Base-by-base conservation (phyloP, 2,329 filamentous ascomycete genomes). In the Myriosclerotinia curreyana region DNA sequence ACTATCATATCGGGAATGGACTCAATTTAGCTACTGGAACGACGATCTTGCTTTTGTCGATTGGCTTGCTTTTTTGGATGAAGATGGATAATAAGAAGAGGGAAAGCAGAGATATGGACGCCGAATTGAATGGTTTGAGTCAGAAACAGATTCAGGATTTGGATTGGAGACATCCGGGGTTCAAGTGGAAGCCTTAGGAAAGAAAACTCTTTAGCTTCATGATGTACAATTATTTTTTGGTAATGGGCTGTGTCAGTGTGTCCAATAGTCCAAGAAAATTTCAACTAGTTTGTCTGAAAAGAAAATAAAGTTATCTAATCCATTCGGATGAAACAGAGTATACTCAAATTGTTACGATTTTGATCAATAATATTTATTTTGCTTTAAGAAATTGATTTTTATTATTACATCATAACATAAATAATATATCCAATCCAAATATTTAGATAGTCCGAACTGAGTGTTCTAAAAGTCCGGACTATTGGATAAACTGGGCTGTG, bases 1-100 rank as follows among this genome's bases (percentile, higher is more conserved):
- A 90, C 65, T 92, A 86, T 70, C 85, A 79, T 66, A 89, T 90
- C 64, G 88, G 88, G 1, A 91, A 91, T 71, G 88, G 88, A 0
- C 74, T 91, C 44, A 91, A 91, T 72, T 71, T 90, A 51, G 88
- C 83, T 0, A 86, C 84, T 0, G 79, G 80, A n/a, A 79, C 78
- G n/a, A 76, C 77, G 1, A 84, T 84, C 1, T 72, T 90, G 15
- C 62, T 90, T 1, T 63, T 81, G 4, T 78, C 79, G 6, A 78
- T 81, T 0, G 58, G 70, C 0, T 72, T 87, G 44, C 76, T 84
- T 67, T 68, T 81, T 1, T 91, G 85, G 83, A 89, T 90, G 80
- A 78, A 77, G 60, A 75, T 73, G 72, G 84, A 89, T 69, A 91
- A 91, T 71, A 81, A 77, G 72, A 81, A 78, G 70, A 79, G 86